A percentile compares a stretch with the other conserved stretches of the same genome.
phyloP scores from a whole-genome alignment of 148 eudicot genomes.

The Camellia sinensis region DNA sequence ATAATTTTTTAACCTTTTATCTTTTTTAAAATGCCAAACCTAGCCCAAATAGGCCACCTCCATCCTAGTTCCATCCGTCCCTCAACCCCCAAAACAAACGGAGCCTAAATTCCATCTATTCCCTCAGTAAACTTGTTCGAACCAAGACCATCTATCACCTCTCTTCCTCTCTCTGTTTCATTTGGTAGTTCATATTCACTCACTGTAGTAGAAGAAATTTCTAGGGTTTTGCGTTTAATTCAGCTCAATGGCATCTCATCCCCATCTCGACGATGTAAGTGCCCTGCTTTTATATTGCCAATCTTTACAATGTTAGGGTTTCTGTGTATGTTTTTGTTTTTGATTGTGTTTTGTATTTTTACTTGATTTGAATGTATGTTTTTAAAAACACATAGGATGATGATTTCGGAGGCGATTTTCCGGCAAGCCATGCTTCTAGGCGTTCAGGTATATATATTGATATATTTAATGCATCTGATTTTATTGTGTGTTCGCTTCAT shows the following conservation, averaged over 20 bases:
- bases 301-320: background rate
- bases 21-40: too few species aligned
- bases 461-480: background rate
- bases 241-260: conserved; percentile 46
- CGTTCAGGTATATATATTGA: conserved; percentile 43
- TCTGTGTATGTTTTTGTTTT: background rate
- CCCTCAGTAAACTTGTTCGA: too few species aligned
- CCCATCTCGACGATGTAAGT: conserved; percentile 60
- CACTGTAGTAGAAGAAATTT: background rate
- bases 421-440: conserved; percentile 38
- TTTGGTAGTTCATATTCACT: too few species aligned
- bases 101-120: too few species aligned
- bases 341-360: background rate
- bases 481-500: background rate
- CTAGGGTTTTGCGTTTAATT: conserved; percentile 34
- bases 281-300: background rate
- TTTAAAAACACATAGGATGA: conserved; percentile 51
- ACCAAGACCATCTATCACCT: too few species aligned
- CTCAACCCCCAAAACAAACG: too few species aligned
- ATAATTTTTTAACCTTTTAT: too few species aligned
- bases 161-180: too few species aligned
- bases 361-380: background rate
- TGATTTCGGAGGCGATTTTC: conserved; percentile 90
- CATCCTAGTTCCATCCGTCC: too few species aligned
- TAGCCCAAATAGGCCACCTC: too few species aligned